Evolutionary conservation across 2,329 filamentous ascomycete species (phyloP).

Genomic region (Xylariaceae sp.): DNA sequence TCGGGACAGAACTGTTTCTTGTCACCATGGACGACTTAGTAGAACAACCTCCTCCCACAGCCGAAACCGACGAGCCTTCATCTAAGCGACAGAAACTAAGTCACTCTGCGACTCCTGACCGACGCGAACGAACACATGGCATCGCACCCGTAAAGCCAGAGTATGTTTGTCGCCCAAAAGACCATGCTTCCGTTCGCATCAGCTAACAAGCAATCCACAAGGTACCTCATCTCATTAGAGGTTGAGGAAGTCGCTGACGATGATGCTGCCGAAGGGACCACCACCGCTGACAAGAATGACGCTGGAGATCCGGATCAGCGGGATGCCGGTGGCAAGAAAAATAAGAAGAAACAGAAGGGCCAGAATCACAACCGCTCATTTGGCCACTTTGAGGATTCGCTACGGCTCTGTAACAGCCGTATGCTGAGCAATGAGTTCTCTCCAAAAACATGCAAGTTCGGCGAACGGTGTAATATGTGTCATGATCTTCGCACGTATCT

Average conservation of each 20-base stretch:
- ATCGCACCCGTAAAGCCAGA: conserved; percentile 38
- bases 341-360: conserved; percentile 54
- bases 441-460: conserved; percentile 70
- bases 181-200: not conserved
- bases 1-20: not conserved
- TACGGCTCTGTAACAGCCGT: conserved; percentile 73
- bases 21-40: conserved; percentile 8
- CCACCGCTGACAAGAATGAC: conserved; percentile 57
- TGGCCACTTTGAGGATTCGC: conserved; percentile 71
- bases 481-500: conserved; percentile 87
- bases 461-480: conserved; percentile 73
- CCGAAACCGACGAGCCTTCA: conserved; percentile 41
- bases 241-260: conserved; percentile 44
- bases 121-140: conserved; percentile 25
- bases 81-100: conserved; percentile 59
- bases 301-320: conserved; percentile 38
- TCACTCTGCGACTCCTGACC: conserved; percentile 22
- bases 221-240: conserved; percentile 34
- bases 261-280: conserved; percentile 56
- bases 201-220: not conserved
- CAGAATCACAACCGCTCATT: conserved; percentile 84
- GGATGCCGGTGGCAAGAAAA: conserved; percentile 30
- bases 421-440: conserved; percentile 75
- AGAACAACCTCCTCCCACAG: conserved; percentile 15
- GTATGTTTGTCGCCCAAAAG: conserved; percentile 27